Evolutionary conservation across 2,329 filamentous ascomycete genomes (phyloP), one percentile per base, ranked within the genome.

Genomic region (Fusarium xyrophilum): DNA sequence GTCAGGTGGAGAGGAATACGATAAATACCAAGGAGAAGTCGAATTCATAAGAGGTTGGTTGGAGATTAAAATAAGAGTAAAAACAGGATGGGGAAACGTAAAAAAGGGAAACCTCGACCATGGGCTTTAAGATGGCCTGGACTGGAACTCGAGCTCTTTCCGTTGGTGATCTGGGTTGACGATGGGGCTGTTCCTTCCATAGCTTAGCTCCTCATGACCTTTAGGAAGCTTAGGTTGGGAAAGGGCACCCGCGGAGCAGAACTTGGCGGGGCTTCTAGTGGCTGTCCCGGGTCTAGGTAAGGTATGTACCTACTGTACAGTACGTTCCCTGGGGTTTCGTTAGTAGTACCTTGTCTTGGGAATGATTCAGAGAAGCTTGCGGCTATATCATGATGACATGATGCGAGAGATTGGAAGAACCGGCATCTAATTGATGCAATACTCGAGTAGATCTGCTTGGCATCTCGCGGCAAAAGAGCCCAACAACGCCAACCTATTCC

Each of bases 161-260:
- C 47, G 42, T 58, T 58, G 40, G 46, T 52, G 40, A 43, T 59
- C 56, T 59, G 28, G 48, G 54, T 67, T 30, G 52, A 52, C 44
- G 56, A 48, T 54, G 64, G 21, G 30, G 25, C 53, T 63, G 53
- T 65, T 56, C 61, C 62, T 69, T 63, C 66, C 60, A 46, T 46
- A 58, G 60, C 46, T 47, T 68, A 57, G 55, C 65, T 52, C 47
- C 54, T 43, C 47, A 60, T 56, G 40, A 54, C 25, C 39, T 69
- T 27, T 54, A 35, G 56, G 57, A 39, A 68, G 66, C 62, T 27
- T 54, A 21, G 53, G 66, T n/a, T 54, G 15, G 53, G 66, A 54
- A 68, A n/a, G n/a, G 66, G 50, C 55, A 56, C 57, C 48, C 38
- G 35, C 43, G 42, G 40, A 43, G 48, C 35, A 50, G 33, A 64